Conservation (phyloP, 139 green algal genomes). For the Pseudopediastrum boryanum region DNA sequence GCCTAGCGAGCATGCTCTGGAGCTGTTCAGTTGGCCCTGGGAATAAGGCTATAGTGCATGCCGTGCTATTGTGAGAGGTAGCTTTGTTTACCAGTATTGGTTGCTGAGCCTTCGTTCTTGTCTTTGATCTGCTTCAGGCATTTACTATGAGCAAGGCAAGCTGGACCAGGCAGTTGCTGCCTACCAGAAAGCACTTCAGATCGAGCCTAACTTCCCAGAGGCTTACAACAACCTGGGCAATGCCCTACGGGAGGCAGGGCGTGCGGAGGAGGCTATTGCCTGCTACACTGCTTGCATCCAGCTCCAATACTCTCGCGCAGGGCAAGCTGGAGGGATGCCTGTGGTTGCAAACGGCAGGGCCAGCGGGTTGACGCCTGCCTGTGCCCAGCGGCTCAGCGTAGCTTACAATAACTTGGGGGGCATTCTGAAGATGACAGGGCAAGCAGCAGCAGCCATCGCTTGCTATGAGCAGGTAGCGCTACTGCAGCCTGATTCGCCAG, state of each 20-base stretch:
- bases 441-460: constrained; percentile 75
- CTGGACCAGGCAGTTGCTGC: constrained; percentile 65
- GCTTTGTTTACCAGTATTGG: no score
- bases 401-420: constrained; percentile 87
- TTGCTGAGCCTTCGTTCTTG: not conserved
- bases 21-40: no score
- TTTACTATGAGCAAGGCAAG: constrained; percentile 77
- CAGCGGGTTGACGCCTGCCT: constrained; percentile 22
- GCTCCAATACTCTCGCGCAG: constrained; percentile 62
- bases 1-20: no score
- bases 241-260: constrained; percentile 68
- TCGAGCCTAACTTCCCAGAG: constrained; percentile 78
- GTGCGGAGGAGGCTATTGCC: constrained; percentile 68
- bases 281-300: constrained; percentile 85
- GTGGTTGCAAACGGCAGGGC: constrained; percentile 17
- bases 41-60: no score
- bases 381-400: constrained; percentile 68
- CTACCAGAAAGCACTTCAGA: constrained; percentile 71
- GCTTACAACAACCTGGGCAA: constrained; percentile 90
- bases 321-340: not conserved
- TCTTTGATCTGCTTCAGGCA: constrained; percentile 38
- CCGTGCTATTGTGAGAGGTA: no score
- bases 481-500: constrained; percentile 68
- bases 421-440: constrained; percentile 60
- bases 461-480: constrained; percentile 83